Conservation (phyloP, 495 filamentous ascomycete species). For the Letharia columbiana region DNA sequence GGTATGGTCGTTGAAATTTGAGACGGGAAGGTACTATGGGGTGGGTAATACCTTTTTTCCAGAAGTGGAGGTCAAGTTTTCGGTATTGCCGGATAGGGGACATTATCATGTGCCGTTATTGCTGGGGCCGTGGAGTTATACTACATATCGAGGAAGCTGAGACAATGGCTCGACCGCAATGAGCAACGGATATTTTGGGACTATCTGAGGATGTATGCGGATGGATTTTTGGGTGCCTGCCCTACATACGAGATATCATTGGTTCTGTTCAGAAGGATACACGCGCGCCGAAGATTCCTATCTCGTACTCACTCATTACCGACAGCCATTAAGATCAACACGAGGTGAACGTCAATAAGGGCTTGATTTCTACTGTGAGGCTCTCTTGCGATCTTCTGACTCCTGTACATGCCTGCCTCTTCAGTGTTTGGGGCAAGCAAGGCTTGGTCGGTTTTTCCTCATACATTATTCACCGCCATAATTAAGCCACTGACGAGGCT, state of each 20-base stretch:
- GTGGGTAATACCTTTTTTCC: conserved; percentile 76
- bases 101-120: conserved; percentile 92
- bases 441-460: neutral
- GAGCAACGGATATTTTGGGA: neutral
- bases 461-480: neutral
- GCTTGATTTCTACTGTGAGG: neutral
- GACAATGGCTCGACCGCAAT: neutral
- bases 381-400: neutral
- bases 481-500: neutral
- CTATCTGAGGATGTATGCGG: neutral
- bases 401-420: neutral
- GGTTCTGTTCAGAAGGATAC: neutral
- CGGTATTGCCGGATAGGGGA: conserved; percentile 53
- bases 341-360: neutral
- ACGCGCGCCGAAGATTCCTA: neutral
- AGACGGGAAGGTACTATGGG: conserved; percentile 69
- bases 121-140: conserved; percentile 83
- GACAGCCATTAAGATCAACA: neutral
- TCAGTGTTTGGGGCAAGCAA: neutral
- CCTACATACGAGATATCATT: neutral
- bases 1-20: conserved; percentile 68
- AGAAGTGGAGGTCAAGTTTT: conserved; percentile 81
- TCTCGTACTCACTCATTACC: neutral
- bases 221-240: neutral
- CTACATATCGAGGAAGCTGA: conserved; percentile 71